phyloP scores from a whole-genome alignment of 176 grass and related monocot species.

The Sorghum bicolor region Sorghum_bicolor_NCBIv3 NC_012871.2:17636001-17636500 shows the following conservation, averaged over 20 bases:
- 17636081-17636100: background rate
- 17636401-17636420: slow-evolving; percentile 64
- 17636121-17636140: background rate
- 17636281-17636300: slow-evolving; percentile 94
- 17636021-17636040: slow-evolving; percentile 52
- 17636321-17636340: slow-evolving; percentile 56
- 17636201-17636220: slow-evolving; percentile 68
- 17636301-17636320: slow-evolving; percentile 76
- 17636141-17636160: background rate
- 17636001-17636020: slow-evolving; percentile 56
- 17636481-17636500: slow-evolving; percentile 77
- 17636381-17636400: slow-evolving; percentile 67
- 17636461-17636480: slow-evolving; percentile 55
- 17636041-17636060: slow-evolving; percentile 57
- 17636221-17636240: slow-evolving; percentile 35
- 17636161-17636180: slow-evolving; percentile 31
- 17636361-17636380: slow-evolving; percentile 63
- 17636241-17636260: slow-evolving; percentile 59
- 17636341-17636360: slow-evolving; percentile 65
- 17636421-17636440: slow-evolving; percentile 69
- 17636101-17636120: background rate
- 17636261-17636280: slow-evolving; percentile 65
- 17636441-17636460: slow-evolving; percentile 85
- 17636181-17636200: slow-evolving; percentile 71
- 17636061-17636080: slow-evolving; percentile 49